phyloP scores from a whole-genome alignment of 768 basidiomycete species.

The Hygrophorus pudorinus region DNA sequence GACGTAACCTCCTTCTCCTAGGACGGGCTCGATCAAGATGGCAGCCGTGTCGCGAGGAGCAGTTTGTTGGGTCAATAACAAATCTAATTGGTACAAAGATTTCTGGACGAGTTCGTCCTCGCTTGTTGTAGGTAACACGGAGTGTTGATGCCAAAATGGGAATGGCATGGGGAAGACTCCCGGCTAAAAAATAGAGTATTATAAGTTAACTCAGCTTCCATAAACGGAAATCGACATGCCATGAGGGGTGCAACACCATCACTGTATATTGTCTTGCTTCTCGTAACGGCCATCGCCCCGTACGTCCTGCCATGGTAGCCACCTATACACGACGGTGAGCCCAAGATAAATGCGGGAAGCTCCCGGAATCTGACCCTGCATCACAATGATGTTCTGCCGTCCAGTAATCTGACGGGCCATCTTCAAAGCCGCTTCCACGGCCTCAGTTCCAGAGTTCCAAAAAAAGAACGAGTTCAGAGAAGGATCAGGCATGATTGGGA shows the following conservation, averaged over 20 bases:
- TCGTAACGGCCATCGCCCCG: constrained; percentile 90
- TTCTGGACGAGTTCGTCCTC: constrained; percentile 47
- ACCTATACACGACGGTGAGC: constrained; percentile 25
- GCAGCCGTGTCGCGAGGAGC: constrained; percentile 83
- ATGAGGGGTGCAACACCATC: constrained; percentile 73
- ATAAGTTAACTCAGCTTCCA: constrained; percentile 4
- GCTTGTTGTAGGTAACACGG: constrained; percentile 44
- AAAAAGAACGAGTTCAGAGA: constrained; percentile 96
- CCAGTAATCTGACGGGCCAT: constrained; percentile 73
- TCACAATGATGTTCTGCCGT: constrained; percentile 78
- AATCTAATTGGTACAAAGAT: constrained; percentile 73
- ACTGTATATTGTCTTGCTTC: constrained; percentile 86
- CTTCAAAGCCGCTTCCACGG: constrained; percentile 83
- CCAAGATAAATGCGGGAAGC: background rate
- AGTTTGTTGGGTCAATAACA: constrained; percentile 69
- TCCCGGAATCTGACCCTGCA: constrained; percentile 56
- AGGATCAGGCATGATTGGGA: constrained; percentile 84
- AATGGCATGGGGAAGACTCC: constrained; percentile 75
- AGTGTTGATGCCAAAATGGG: constrained; percentile 90
- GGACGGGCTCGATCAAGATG: constrained; percentile 86
- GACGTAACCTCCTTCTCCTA: constrained; percentile 95
- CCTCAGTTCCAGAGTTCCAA: constrained; percentile 95
- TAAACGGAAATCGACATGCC: constrained; percentile 32
- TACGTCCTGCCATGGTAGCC: constrained; percentile 90
- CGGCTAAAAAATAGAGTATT: constrained; percentile 37